These are phyloP conservation scores for Cyclospora cayetanensis DNA, from an alignment of 169 alveolate species.

Conservation along the genomic window DNA sequence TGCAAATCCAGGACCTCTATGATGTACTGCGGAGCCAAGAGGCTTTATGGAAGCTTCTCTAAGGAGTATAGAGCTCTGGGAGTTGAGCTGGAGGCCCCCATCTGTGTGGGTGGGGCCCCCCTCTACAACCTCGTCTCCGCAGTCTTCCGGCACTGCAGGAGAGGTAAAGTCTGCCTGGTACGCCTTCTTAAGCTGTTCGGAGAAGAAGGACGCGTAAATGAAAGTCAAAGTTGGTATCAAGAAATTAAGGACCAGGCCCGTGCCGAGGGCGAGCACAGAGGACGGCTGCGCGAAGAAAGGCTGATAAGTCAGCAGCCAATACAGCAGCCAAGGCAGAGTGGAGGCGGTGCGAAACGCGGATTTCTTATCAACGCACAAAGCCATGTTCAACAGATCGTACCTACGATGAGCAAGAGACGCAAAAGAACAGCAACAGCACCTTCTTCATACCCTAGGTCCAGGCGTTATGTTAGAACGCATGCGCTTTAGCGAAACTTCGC, in stretches of 20 bases:
- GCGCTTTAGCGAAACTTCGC: too few species aligned
- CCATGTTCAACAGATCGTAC: slow-evolving; percentile 70
- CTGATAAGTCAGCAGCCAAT: slow-evolving; percentile 46
- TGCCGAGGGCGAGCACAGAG: not conserved
- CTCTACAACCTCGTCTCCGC: not conserved
- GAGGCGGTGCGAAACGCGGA: slow-evolving; percentile 67
- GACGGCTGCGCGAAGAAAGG: slow-evolving; percentile 50
- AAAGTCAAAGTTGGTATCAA: slow-evolving; percentile 12
- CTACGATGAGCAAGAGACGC: too few species aligned
- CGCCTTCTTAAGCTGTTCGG: not conserved
- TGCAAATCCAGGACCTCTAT: not conserved
- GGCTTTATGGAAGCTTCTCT: too few species aligned
- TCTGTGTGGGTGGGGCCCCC: not conserved
- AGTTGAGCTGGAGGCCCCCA: not conserved
- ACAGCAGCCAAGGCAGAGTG: slow-evolving; percentile 55
- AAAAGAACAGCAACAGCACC: too few species aligned
- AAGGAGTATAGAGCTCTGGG: not conserved
- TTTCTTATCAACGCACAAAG: slow-evolving; percentile 55
- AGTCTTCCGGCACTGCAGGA: not conserved
- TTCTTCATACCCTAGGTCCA: too few species aligned
- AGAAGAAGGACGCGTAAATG: slow-evolving; percentile 39
- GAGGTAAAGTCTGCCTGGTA: not conserved
- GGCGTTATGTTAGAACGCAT: too few species aligned
- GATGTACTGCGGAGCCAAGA: not conserved
- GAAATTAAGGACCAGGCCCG: slow-evolving; percentile 51